Conservation (phyloP, 805 yeast species). For the Myxozyma mucilagina region DNA sequence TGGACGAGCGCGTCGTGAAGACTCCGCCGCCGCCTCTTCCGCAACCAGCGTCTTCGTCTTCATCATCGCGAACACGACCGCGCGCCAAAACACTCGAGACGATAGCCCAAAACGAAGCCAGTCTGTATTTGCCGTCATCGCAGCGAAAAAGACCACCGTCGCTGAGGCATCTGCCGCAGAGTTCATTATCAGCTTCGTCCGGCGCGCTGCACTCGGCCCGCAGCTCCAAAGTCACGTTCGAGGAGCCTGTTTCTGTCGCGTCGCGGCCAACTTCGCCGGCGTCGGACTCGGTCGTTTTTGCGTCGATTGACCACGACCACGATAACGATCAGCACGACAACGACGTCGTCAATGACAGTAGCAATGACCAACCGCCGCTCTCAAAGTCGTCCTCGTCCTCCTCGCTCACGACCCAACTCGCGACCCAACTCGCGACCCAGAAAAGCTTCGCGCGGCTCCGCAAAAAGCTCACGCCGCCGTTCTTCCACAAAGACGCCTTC, state of each 20-base stretch:
- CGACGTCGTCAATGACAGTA: too few species aligned
- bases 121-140: not conserved
- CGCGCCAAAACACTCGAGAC: conserved; percentile 32
- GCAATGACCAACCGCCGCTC: too few species aligned
- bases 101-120: conserved; percentile 25
- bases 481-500: conserved; percentile 6
- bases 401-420: conserved; percentile 12
- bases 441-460: conserved; percentile 12
- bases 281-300: conserved; percentile 9
- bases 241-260: conserved; percentile 24
- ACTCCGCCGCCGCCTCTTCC: conserved; percentile 14
- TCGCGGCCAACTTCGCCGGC: conserved; percentile 16
- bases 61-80: conserved; percentile 10
- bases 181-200: not conserved
- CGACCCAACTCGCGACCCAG: conserved; percentile 13
- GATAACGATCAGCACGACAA: too few species aligned
- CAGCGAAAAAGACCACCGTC: too few species aligned
- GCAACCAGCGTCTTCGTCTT: not conserved
- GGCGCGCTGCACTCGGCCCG: not conserved
- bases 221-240: conserved; percentile 26
- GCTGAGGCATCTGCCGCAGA: not conserved
- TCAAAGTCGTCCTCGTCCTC: conserved; percentile 28
- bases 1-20: not conserved
- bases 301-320: conserved; percentile 5
- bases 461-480: conserved; percentile 15